A percentile compares a stretch with the other conserved stretches of the same genome.
Conservation (phyloP, 345 rosid genomes). For the Heritiera littoralis region DNA sequence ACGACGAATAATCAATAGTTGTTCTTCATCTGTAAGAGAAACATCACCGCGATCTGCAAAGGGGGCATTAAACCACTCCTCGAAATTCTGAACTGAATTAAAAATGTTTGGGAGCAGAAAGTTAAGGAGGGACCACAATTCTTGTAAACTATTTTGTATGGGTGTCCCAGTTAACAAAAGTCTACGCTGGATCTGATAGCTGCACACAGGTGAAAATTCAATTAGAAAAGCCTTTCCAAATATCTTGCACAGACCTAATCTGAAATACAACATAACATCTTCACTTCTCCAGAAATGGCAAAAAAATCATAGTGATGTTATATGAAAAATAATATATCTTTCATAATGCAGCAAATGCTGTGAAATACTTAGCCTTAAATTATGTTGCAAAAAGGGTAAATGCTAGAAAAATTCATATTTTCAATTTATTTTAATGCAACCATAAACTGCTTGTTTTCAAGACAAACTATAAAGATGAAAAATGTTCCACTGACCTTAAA, state of each 20-base stretch:
- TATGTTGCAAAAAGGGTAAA: background rate
- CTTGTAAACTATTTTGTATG: conserved; percentile 96
- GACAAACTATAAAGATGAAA: background rate
- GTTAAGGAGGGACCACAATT: conserved; percentile 94
- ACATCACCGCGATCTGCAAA: conserved; percentile 88
- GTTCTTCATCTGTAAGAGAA: conserved; percentile 89
- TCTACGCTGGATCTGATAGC: conserved; percentile 86
- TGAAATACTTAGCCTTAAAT: background rate
- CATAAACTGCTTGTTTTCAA: conserved; percentile 1
- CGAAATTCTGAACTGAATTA: conserved; percentile 87
- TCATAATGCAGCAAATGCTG: background rate
- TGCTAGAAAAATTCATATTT: background rate
- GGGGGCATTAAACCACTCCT: conserved; percentile 99
- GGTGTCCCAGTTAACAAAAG: conserved; percentile 97
- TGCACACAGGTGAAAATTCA: conserved; percentile 43
- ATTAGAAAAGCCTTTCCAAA: conserved; percentile 27
- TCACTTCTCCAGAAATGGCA: background rate
- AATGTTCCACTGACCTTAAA: background rate
- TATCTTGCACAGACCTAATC: conserved; percentile 2
- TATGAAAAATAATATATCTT: background rate
- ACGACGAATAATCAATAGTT: conserved; percentile 88
- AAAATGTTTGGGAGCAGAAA: conserved; percentile 94
- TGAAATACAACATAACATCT: conserved; percentile 3
- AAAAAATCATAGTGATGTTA: background rate
- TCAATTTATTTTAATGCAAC: background rate